Evolutionary conservation across 331 rosid species (phyloP).

Genomic region (Cydonia oblonga): DNA sequence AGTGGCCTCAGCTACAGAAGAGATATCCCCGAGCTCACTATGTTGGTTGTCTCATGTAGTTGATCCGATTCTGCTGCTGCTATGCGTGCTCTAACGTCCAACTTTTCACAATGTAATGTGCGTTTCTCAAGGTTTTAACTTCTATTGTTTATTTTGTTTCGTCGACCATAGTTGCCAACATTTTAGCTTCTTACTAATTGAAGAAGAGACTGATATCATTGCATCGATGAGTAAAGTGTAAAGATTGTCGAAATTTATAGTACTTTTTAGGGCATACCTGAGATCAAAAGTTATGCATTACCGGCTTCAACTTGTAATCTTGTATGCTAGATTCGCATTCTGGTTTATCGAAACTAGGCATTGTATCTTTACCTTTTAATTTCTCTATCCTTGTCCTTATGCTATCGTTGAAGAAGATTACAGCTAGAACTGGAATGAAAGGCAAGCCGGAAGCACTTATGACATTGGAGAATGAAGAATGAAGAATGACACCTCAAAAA

Average conservation of each 20-base stretch:
- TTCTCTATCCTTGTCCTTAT: constrained; percentile 24
- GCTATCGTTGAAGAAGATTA: constrained; percentile 39
- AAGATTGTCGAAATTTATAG: neutral
- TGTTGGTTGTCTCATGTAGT: constrained; percentile 90
- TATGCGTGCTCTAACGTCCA: neutral
- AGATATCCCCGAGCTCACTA: constrained; percentile 71
- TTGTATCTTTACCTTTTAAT: neutral
- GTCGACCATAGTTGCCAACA: neutral
- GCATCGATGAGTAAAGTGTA: neutral
- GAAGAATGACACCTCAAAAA: constrained; percentile 51
- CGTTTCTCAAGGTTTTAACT: neutral
- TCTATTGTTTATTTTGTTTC: neutral
- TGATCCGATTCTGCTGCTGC: neutral
- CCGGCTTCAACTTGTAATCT: neutral
- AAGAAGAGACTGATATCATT: neutral
- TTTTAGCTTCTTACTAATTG: neutral
- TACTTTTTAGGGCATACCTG: neutral
- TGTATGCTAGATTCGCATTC: neutral
- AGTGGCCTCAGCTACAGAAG: constrained; percentile 72
- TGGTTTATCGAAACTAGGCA: neutral
- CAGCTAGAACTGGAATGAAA: constrained; percentile 48
- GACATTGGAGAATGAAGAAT: constrained; percentile 53
- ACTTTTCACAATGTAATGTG: neutral
- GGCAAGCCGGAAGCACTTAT: constrained; percentile 43
- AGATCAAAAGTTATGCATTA: neutral